Base-by-base conservation (phyloP, 192 early-diverging fungal genomes). In the Linnemannia zychae region DNA sequence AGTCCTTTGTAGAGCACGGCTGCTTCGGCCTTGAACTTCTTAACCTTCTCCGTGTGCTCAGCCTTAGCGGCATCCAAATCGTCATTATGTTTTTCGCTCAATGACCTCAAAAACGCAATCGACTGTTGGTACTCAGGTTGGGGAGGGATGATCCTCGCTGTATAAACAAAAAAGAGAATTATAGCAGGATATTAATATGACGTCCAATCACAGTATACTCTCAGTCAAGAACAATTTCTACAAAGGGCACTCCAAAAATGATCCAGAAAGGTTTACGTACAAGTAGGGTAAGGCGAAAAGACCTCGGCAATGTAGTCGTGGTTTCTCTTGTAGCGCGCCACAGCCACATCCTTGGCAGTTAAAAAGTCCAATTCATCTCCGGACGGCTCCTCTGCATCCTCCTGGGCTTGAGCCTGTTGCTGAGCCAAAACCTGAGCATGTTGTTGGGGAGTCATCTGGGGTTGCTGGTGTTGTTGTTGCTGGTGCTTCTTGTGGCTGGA, bases 271-370 rank as follows among this genome's bases (percentile, higher is more conserved):
- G 31, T 22, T 38, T 16, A 80, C 88, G 76, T 89, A 92, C 91
- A 87, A 34, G 86, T 81, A n/a, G 87, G 88, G 77, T 91, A 91
- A 0, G 92, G 91, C 17, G 93, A 92, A 71, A 93, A 93, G n/a
- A 93, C 91, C 47, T 93, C 93, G 16, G 91, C 90, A 48, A 93
- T 74, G 63, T 91, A 93, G 44, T 93, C 93, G 40, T 93, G 93
- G 38, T 93, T 92, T 16, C 92, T 87, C 73, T 91, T 91, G 63
- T 91, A 93, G 38, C 93, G 80, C 46, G 90, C 90, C 78, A 93
- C 92, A 37, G 93, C 89, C n/a, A 93, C 87, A 71, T 93, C 93
- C 68, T 87, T 82, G 7, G 92, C 74, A 28, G 90, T 90, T 52
- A 93, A 81, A 71, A 90, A 84, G 53, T 93, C 93, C 48, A 93